Percentiles rank a stretch among this genome's conserved stretches.
phyloP scores from a whole-genome alignment of 2,329 filamentous ascomycete genomes.

The Mollisia scopiformis region DNA sequence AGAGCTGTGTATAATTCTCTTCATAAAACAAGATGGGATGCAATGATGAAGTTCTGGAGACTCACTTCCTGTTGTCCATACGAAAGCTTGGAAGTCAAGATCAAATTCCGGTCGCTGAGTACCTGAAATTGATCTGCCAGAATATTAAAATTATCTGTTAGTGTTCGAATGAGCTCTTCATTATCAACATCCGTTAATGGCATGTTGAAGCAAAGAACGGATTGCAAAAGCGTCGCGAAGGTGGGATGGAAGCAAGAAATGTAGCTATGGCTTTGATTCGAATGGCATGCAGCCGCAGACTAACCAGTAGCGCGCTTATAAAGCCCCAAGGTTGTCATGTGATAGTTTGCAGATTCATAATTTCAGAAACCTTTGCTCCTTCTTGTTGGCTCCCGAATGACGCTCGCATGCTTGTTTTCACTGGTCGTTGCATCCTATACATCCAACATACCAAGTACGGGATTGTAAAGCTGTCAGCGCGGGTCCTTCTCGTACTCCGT shows the following conservation, averaged over 20 bases:
- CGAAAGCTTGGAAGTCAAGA: constrained; percentile 67
- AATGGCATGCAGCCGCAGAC: no score
- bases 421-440: no score
- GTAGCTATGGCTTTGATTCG: not conserved
- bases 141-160: constrained; percentile 66
- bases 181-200: constrained; percentile 33
- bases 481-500: no score
- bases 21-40: constrained; percentile 31
- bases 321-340: no score
- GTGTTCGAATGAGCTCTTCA: constrained; percentile 53
- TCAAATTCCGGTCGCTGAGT: constrained; percentile 64
- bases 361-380: no score
- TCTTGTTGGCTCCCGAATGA: no score
- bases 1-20: constrained; percentile 70
- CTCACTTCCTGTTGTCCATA: constrained; percentile 70
- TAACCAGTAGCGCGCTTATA: no score
- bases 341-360: no score
- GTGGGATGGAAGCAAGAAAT: constrained; percentile 2
- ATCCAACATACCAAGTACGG: no score
- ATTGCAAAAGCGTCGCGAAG: constrained; percentile 1
- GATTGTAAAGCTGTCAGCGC: no score
- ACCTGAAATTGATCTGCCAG: constrained; percentile 67
- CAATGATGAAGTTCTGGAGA: constrained; percentile 1
- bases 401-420: no score
- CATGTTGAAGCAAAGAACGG: constrained; percentile 23